Evolutionary conservation across 148 eudicot genomes (phyloP).

Genomic region (Vaccinium vitisidaea): DNA sequence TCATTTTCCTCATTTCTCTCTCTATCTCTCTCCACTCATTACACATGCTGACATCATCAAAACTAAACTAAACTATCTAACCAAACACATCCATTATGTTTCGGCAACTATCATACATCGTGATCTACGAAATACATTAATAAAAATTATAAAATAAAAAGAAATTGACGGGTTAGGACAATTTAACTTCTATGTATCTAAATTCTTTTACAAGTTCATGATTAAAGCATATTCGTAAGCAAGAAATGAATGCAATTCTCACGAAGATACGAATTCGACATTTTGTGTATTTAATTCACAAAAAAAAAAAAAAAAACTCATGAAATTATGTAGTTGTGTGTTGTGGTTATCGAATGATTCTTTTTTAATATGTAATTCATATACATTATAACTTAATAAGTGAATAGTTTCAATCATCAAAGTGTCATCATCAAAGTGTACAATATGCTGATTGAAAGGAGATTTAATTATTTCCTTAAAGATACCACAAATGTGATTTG

Average conservation of each 20-base stretch:
- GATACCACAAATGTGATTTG: not conserved
- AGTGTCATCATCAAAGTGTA: not conserved
- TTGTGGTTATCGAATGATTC: not conserved
- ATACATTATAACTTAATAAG: not conserved
- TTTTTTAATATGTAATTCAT: not conserved
- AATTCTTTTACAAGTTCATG: not conserved
- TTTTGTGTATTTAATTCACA: not conserved
- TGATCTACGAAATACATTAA: not conserved
- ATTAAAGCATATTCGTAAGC: not conserved
- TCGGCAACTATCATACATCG: not conserved
- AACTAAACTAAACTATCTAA: no score
- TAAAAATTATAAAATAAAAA: not conserved
- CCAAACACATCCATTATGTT: no score
- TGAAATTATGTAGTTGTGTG: not conserved
- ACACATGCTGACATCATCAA: no score
- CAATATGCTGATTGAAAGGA: not conserved
- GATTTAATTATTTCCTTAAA: not conserved
- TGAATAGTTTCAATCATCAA: not conserved
- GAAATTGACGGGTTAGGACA: not conserved
- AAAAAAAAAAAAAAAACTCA: no score
- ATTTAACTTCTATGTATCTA: not conserved
- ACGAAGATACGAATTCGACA: not conserved
- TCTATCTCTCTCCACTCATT: no score
- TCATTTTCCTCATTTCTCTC: no score
- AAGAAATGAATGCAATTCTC: not conserved